A percentile compares a stretch with the other conserved stretches of the same genome.
These are phyloP conservation scores for Puccinia novopanici DNA, from an alignment of 1,284 basidiomycete species.

Conservation along the genomic window DNA sequence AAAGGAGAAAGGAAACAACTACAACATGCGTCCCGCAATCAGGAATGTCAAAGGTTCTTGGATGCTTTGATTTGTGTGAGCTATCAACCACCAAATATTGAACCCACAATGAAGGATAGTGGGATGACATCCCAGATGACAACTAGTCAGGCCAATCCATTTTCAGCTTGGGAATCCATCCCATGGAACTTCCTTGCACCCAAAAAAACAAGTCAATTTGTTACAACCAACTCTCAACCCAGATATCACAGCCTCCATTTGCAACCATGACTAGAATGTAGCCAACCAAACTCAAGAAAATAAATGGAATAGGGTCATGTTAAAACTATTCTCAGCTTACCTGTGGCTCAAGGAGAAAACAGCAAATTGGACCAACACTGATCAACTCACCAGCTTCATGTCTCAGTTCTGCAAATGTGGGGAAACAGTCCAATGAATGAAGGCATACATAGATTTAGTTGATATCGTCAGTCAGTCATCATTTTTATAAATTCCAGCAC, in stretches of 20 bases:
- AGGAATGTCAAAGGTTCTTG: no score
- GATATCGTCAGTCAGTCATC: background rate
- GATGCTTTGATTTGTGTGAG: no score
- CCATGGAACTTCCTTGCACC: background rate
- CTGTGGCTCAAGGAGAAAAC: conserved; percentile 5
- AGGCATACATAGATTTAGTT: background rate
- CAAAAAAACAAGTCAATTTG: background rate
- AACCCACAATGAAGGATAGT: no score
- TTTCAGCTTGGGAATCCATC: background rate
- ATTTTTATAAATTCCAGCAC: background rate
- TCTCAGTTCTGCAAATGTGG: background rate
- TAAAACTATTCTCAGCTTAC: background rate
- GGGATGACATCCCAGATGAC: no score
- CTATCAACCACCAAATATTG: no score
- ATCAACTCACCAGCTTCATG: background rate
- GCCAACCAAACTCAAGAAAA: background rate
- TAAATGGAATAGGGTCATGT: background rate
- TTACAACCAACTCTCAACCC: background rate
- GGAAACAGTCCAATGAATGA: background rate
- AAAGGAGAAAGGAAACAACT: no score
- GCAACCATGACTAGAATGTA: background rate
- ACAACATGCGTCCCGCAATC: no score
- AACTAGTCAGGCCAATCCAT: no score
- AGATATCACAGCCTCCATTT: background rate
- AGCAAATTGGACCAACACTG: background rate